Conservation (phyloP, 768 basidiomycete species). For the Boletus rubropictus region DNA sequence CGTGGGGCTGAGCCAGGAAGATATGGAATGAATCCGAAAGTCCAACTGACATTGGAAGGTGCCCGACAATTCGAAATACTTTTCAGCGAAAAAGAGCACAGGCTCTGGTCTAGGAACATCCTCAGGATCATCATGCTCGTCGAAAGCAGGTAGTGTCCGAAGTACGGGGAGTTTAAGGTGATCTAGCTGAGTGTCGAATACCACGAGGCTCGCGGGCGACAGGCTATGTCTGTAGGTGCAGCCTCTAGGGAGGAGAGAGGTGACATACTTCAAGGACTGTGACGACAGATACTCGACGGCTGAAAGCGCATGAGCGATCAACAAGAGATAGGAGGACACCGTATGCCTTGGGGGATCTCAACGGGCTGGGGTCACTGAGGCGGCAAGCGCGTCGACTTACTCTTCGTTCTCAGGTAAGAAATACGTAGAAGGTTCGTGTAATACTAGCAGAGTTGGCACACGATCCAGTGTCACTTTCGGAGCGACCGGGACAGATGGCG, state of each 20-base stretch:
- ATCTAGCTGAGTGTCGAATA: constrained; percentile 60
- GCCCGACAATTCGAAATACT: constrained; percentile 52
- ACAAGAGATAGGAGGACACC: constrained; percentile 47
- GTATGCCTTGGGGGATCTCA: constrained; percentile 26
- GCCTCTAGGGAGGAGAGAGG: neutral
- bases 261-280: constrained; percentile 18
- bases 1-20: neutral
- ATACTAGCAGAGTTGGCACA: constrained; percentile 48
- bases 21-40: neutral
- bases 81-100: constrained; percentile 39
- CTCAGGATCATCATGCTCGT: constrained; percentile 17
- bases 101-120: constrained; percentile 29
- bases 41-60: constrained; percentile 40
- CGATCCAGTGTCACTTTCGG: constrained; percentile 33
- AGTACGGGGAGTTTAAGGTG: constrained; percentile 46
- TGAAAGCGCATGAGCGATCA: constrained; percentile 45
- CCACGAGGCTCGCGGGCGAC: constrained; percentile 34
- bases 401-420: constrained; percentile 32
- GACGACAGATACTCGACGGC: constrained; percentile 34
- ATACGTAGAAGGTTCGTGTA: constrained; percentile 57
- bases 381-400: constrained; percentile 13
- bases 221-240: constrained; percentile 11
- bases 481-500: constrained; percentile 19
- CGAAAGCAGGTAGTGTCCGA: constrained; percentile 22
- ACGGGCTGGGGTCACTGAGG: neutral